These are phyloP conservation scores for Sergeia podlipaevii DNA, from an alignment of 208 protist genomes.

Conservation along the genomic window DNA sequence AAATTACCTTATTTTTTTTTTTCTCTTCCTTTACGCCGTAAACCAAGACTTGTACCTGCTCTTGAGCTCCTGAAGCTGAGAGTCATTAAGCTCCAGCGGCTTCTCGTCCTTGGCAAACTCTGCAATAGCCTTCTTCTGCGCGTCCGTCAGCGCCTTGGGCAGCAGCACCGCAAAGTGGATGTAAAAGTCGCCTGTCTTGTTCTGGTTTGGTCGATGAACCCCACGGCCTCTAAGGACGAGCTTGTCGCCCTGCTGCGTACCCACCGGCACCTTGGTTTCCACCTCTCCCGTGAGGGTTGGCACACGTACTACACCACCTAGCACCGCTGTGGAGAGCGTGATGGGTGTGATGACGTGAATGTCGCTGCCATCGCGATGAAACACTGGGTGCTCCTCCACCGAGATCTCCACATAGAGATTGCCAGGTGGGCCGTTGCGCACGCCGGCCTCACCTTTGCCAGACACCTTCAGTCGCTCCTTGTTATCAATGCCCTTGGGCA, in stretches of 20 bases:
- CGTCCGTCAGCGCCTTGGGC: conserved; percentile 77
- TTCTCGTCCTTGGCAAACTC: conserved; percentile 85
- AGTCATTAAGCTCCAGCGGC: conserved; percentile 63
- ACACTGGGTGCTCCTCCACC: conserved; percentile 85
- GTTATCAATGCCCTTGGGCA: conserved; percentile 87
- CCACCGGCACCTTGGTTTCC: conserved; percentile 78
- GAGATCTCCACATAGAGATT: conserved; percentile 89
- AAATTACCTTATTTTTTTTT: neutral
- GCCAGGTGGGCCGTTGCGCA: conserved; percentile 84
- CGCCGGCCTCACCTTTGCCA: conserved; percentile 83
- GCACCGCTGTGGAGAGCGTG: conserved; percentile 67
- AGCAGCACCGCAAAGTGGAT: conserved; percentile 88
- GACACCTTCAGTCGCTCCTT: conserved; percentile 87
- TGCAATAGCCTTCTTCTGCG: conserved; percentile 72
- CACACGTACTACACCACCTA: conserved; percentile 73
- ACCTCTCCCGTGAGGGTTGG: conserved; percentile 82
- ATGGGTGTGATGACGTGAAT: conserved; percentile 83
- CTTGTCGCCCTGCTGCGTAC: conserved; percentile 89
- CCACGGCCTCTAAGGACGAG: conserved; percentile 81
- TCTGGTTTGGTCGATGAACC: conserved; percentile 80
- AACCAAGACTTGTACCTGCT: conserved; percentile 82
- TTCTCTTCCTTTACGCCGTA: conserved; percentile 22
- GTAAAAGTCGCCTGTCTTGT: conserved; percentile 83
- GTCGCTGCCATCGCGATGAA: conserved; percentile 81
- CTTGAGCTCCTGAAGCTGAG: conserved; percentile 82